A percentile compares a stretch with the other conserved stretches of the same genome.
Conservation (phyloP, 1,284 basidiomycete species). For the Pascua guehoae region DNA sequence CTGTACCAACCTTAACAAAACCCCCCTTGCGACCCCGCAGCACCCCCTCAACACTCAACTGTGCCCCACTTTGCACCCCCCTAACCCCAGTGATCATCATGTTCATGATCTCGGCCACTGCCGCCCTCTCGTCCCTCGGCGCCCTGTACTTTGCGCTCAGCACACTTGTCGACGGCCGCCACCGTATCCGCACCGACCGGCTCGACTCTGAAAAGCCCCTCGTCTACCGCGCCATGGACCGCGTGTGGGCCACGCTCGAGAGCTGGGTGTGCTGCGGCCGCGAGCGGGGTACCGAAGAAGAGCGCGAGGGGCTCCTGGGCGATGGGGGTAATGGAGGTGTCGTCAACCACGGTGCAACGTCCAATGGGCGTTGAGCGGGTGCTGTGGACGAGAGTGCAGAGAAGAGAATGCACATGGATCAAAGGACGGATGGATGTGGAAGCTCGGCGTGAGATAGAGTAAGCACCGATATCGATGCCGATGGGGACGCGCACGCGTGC, state of each 20-base stretch:
- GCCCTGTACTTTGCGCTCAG: slow-evolving; percentile 60
- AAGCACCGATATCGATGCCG: no score
- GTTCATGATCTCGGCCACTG: slow-evolving; percentile 80
- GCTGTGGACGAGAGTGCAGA: no score
- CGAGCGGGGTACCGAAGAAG: slow-evolving; percentile 14
- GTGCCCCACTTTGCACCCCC: not conserved
- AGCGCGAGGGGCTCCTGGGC: slow-evolving; percentile 12
- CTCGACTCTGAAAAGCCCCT: slow-evolving; percentile 57
- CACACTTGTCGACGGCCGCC: slow-evolving; percentile 63
- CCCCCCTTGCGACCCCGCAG: not conserved
- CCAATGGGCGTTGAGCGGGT: no score
- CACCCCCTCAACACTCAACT: no score
- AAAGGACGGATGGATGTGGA: no score
- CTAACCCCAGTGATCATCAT: slow-evolving; percentile 65
- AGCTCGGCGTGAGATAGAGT: no score
- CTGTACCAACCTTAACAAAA: not conserved
- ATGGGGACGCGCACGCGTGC: no score
- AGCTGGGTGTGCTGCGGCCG: slow-evolving; percentile 9
- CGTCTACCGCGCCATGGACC: slow-evolving; percentile 50
- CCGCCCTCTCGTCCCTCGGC: slow-evolving; percentile 63
- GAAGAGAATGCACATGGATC: no score
- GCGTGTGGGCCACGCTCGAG: not conserved
- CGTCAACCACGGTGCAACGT: no score
- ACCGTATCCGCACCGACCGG: slow-evolving; percentile 66
- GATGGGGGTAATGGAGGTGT: not conserved